Base-by-base conservation (phyloP, 2,329 filamentous ascomycete species). In the Fusarium sp. region DNA sequence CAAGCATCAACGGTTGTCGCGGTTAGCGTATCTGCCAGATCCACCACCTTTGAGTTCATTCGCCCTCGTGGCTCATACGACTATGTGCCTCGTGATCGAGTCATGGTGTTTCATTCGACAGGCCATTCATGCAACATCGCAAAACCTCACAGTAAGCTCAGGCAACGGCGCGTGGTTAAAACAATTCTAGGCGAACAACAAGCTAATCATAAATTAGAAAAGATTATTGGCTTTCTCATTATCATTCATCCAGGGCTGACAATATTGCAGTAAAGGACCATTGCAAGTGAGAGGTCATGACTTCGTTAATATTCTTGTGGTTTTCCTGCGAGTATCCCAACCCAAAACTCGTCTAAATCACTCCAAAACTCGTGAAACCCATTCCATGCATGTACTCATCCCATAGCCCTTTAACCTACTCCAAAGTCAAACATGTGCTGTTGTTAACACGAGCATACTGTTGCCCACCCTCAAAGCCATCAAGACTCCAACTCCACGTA, bases 241-340 rank as follows among this genome's bases (percentile, higher is more conserved):
- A 23, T n/a, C 31, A 28, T 23, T 50, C 28, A 34, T 15, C 18
- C 28, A 36, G 16, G 10, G 6, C 46, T 18, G 15, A 16, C 30
- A 16, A 36, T n/a, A 15, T 10, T 9, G 8, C 37, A 23, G 4
- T 43, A 28, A 30, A 9, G 4, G 6, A 5, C 41, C 18, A 16
- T 50, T 12, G 18, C 31, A 15, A 3, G 9, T 37, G 37, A 28
- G 43, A 40, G 48, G 8, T 70, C 62, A 48, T 72, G 27, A 65
- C 51, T 61, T 70, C 68, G 62, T 66, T 66, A 72, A 66, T 57
- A 53, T 69, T 69, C n/a, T 71, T 53, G 39, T 64, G 27, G 60
- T 68, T 71, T 69, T 68, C 68, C 67, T 58, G 18, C 37, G 40
- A 65, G 54, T 37, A 71, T 48, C 51, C 65, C 65, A 37, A 34